Percentiles rank a stretch among this genome's conserved stretches.
Evolutionary conservation across 495 filamentous ascomycete genomes (phyloP).

Genomic region (Wilcoxina mikolae): DNA sequence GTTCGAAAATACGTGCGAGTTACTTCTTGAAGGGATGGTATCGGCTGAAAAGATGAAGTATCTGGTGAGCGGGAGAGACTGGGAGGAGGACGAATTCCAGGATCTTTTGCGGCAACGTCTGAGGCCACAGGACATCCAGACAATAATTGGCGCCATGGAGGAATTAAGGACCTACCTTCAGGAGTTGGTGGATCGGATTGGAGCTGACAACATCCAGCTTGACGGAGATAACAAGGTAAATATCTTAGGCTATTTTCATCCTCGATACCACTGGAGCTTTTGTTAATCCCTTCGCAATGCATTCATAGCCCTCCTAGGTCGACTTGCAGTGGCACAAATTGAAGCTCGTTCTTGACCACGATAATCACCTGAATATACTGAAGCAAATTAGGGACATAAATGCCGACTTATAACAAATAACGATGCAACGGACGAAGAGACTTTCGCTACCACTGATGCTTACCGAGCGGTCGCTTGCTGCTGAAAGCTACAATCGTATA

Average conservation of each 20-base stretch:
- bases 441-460: background rate
- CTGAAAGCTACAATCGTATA: background rate
- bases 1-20: constrained; percentile 23
- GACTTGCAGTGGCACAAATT: background rate
- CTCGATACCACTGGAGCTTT: too few relatives aligned
- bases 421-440: background rate
- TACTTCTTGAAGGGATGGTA: constrained; percentile 3
- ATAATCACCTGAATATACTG: background rate
- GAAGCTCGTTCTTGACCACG: background rate
- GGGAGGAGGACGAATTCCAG: background rate
- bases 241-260: too few relatives aligned
- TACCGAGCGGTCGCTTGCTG: background rate
- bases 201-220: background rate
- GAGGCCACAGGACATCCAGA: background rate
- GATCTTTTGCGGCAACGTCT: background rate
- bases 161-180: background rate
- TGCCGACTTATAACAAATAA: background rate
- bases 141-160: background rate
- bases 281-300: background rate
- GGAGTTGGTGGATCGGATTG: background rate
- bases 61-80: background rate
- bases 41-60: background rate
- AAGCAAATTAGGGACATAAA: background rate
- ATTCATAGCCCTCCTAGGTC: background rate
- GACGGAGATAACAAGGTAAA: background rate